Evolutionary conservation across 2,329 filamentous ascomycete genomes (phyloP).

Genomic region (Apiospora hydei): DNA sequence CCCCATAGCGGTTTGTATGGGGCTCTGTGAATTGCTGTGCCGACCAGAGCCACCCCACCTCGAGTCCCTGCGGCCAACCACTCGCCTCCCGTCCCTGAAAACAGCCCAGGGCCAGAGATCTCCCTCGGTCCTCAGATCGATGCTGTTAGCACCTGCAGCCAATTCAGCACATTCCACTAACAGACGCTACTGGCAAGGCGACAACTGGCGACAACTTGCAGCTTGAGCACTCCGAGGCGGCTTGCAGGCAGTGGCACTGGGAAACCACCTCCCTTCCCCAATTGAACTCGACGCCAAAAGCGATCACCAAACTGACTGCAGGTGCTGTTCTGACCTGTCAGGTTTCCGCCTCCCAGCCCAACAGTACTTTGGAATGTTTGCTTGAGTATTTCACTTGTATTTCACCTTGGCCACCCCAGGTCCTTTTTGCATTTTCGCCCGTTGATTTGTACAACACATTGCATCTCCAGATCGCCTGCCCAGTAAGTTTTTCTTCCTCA

Average conservation of each 20-base stretch:
- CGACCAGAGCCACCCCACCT: not conserved
- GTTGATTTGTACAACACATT: not conserved
- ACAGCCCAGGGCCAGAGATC: conserved; percentile 11
- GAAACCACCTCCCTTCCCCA: conserved; percentile 7
- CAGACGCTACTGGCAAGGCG: conserved; percentile 27
- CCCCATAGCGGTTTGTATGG: conserved; percentile 19
- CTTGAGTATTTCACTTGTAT: conserved; percentile 4
- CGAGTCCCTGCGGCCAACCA: conserved; percentile 22
- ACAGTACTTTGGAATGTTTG: not conserved
- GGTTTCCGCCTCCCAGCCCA: not conserved
- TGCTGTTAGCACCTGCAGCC: conserved; percentile 30
- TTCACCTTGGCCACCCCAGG: not conserved
- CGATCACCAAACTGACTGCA: not conserved
- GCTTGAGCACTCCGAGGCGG: not conserved
- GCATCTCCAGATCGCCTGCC: not conserved
- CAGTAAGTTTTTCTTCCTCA: conserved; percentile 3
- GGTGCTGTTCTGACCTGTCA: not conserved
- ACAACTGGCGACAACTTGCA: not conserved
- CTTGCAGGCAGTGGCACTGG: conserved; percentile 14
- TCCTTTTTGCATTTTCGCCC: not conserved
- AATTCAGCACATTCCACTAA: conserved; percentile 25
- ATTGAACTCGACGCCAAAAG: not conserved
- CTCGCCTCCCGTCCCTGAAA: conserved; percentile 17
- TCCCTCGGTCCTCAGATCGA: conserved; percentile 37
- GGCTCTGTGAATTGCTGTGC: conserved; percentile 23